Evolutionary conservation across 805 yeast species (phyloP).

Genomic region (Lachancea thermotolerans): DNA sequence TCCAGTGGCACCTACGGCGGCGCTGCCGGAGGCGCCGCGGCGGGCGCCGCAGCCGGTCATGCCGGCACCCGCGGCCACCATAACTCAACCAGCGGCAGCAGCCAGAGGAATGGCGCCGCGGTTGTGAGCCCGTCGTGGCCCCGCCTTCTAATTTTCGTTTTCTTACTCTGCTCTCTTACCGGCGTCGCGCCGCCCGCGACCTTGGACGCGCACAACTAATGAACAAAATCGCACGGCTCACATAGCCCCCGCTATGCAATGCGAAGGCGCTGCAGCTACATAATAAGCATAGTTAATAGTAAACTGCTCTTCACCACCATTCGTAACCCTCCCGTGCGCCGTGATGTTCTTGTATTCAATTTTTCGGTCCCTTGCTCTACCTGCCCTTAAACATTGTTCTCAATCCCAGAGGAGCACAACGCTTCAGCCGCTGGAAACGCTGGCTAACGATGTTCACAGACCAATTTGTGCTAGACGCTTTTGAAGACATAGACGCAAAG

Average conservation of each 20-base stretch:
- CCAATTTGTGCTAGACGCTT: conserved; percentile 10
- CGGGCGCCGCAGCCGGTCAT: background rate
- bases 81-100: background rate
- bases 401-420: background rate
- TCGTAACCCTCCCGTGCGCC: too few relatives aligned
- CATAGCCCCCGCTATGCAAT: too few relatives aligned
- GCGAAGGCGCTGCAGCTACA: too few relatives aligned
- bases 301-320: too few relatives aligned
- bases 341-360: too few relatives aligned
- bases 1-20: background rate
- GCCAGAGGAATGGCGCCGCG: background rate
- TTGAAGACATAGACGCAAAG: conserved; percentile 10
- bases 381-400: background rate
- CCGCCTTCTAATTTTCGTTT: background rate
- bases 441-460: conserved; percentile 12
- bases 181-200: too few relatives aligned
- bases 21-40: background rate
- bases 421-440: conserved; percentile 1
- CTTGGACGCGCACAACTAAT: too few relatives aligned
- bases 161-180: background rate
- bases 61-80: background rate
- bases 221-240: too few relatives aligned
- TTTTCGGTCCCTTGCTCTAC: too few relatives aligned
- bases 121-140: background rate
- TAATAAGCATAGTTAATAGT: too few relatives aligned